Evolutionary conservation across 306 rosid species (phyloP).

Genomic region (Senna tora): DNA sequence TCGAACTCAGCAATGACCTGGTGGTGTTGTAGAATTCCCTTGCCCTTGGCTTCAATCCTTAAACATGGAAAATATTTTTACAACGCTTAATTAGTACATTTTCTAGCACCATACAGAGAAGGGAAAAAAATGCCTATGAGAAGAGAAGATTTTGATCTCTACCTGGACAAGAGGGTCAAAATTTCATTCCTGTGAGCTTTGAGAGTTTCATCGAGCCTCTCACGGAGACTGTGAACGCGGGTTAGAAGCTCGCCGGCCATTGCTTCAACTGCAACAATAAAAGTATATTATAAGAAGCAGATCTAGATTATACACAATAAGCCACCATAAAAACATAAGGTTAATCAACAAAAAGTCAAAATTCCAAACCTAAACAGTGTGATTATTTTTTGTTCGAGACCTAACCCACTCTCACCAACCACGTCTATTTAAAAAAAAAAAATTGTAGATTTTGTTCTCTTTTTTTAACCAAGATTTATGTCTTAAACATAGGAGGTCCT

Average conservation of each 20-base stretch:
- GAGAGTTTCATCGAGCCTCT: slow-evolving; percentile 55
- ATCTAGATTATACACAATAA: slow-evolving; percentile 6
- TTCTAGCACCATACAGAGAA: background rate
- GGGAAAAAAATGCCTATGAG: no score
- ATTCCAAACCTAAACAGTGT: slow-evolving; percentile 13
- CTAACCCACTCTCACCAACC: slow-evolving; percentile 45
- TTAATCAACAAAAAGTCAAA: slow-evolving; percentile 36
- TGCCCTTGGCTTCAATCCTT: slow-evolving; percentile 72
- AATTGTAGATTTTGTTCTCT: slow-evolving; percentile 3
- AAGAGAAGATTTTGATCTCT: background rate
- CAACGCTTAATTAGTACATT: background rate
- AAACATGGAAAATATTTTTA: slow-evolving; percentile 2
- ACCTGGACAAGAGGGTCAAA: slow-evolving; percentile 51
- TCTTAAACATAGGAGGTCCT: slow-evolving; percentile 11
- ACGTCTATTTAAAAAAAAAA: background rate
- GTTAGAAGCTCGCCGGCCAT: slow-evolving; percentile 44
- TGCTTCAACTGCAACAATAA: slow-evolving; percentile 18
- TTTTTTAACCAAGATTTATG: slow-evolving; percentile 31
- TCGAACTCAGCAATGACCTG: slow-evolving; percentile 88
- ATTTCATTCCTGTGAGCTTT: slow-evolving; percentile 46
- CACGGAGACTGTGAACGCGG: slow-evolving; percentile 41
- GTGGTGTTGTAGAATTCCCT: slow-evolving; percentile 90
- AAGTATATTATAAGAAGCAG: slow-evolving; percentile 4
- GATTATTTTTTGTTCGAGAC: background rate
- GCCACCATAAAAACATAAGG: slow-evolving; percentile 34